phyloP scores from a whole-genome alignment of 2,329 filamentous ascomycete species.

The Ascochyta rabiei region DNA sequence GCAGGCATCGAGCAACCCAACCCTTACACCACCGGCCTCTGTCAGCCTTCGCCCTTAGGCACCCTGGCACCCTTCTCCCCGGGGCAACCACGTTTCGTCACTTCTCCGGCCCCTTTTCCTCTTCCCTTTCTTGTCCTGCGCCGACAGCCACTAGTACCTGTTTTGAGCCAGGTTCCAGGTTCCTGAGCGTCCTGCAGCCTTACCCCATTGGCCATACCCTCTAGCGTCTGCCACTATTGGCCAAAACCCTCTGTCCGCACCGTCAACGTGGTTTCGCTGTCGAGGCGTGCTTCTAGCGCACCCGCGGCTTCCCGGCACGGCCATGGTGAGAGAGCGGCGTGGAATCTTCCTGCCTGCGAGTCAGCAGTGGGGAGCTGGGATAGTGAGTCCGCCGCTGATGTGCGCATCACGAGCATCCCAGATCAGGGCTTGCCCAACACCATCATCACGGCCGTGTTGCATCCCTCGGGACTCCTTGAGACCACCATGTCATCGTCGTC shows the following conservation, averaged over 20 bases:
- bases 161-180: slow-evolving; percentile 40
- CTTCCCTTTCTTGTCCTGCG: slow-evolving; percentile 21
- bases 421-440: slow-evolving; percentile 6
- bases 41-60: slow-evolving; percentile 24
- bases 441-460: slow-evolving; percentile 3
- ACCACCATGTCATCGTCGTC: slow-evolving; percentile 22
- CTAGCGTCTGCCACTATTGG: slow-evolving; percentile 27
- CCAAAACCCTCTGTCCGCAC: slow-evolving; percentile 21
- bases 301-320: slow-evolving; percentile 37
- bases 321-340: slow-evolving; percentile 29
- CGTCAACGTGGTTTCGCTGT: slow-evolving; percentile 38
- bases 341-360: slow-evolving; percentile 24
- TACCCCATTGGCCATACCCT: slow-evolving; percentile 29
- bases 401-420: slow-evolving; percentile 20
- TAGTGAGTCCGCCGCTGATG: slow-evolving; percentile 22
- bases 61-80: slow-evolving; percentile 29
- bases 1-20: not conserved
- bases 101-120: slow-evolving; percentile 23
- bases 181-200: slow-evolving; percentile 43
- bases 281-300: slow-evolving; percentile 38
- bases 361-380: slow-evolving; percentile 22
- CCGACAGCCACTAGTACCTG: slow-evolving; percentile 28
- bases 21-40: slow-evolving; percentile 3
- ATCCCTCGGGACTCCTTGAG: slow-evolving; percentile 4
- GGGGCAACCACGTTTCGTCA: slow-evolving; percentile 20